A percentile compares a stretch with the other conserved stretches of the same genome.
Evolutionary conservation across 2,329 filamentous ascomycete genomes (phyloP).

Genomic region (Colletotrichum liaoningense): DNA sequence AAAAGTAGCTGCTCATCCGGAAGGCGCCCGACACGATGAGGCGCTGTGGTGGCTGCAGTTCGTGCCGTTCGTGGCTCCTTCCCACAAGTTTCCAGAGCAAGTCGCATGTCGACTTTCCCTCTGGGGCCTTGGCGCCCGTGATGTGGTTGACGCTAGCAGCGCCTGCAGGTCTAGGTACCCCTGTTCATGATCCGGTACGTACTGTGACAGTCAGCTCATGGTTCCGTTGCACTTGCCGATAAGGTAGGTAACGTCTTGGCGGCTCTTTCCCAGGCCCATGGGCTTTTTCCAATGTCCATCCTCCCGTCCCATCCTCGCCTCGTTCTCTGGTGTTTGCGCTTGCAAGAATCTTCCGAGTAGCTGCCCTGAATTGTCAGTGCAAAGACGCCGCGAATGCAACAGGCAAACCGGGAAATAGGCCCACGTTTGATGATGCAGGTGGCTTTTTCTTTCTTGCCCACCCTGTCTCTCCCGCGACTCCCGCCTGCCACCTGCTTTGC

Average conservation of each 20-base stretch:
- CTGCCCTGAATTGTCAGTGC: background rate
- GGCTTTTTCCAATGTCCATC: background rate
- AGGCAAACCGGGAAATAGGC: background rate
- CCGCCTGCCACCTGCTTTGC: background rate
- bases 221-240: background rate
- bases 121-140: background rate
- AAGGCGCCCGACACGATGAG: background rate
- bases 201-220: background rate
- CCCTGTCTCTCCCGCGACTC: background rate
- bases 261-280: conserved; percentile 14
- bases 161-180: background rate
- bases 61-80: background rate
- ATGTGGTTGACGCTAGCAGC: background rate
- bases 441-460: background rate
- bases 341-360: background rate
- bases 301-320: background rate
- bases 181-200: background rate
- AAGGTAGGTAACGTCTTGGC: conserved; percentile 3
- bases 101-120: background rate
- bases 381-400: background rate
- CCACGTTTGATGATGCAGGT: conserved; percentile 16
- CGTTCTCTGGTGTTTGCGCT: background rate
- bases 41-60: background rate
- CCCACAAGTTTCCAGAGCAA: background rate
- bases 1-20: background rate